Conservation (phyloP, 2,329 filamentous ascomycete genomes). For the Diaporthe nobilis region DNA sequence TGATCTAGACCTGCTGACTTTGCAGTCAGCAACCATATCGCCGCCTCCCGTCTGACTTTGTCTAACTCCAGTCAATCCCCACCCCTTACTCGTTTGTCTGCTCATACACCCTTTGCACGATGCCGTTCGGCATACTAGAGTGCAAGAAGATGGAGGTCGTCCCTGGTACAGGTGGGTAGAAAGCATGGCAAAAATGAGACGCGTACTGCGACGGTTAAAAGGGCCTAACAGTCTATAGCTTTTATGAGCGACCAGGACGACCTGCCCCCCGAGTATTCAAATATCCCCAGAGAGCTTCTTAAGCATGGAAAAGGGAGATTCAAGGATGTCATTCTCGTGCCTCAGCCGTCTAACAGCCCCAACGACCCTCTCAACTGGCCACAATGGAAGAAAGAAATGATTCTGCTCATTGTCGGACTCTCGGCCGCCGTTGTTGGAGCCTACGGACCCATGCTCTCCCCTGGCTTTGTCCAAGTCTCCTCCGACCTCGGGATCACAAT, state of each 20-base stretch:
- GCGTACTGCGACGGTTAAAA: too few relatives aligned
- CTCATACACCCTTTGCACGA: slow-evolving; percentile 43
- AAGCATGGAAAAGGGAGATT: slow-evolving; percentile 51
- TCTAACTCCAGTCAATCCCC: not conserved
- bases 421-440: slow-evolving; percentile 63
- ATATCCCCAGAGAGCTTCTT: slow-evolving; percentile 57
- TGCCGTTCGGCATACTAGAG: slow-evolving; percentile 65
- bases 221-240: slow-evolving; percentile 49
- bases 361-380: slow-evolving; percentile 65
- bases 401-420: slow-evolving; percentile 61
- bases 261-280: slow-evolving; percentile 60
- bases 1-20: too few relatives aligned
- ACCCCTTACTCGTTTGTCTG: too few relatives aligned
- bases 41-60: too few relatives aligned
- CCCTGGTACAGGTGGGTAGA: slow-evolving; percentile 60
- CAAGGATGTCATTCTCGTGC: slow-evolving; percentile 53
- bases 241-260: slow-evolving; percentile 62
- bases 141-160: slow-evolving; percentile 60
- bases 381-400: slow-evolving; percentile 59
- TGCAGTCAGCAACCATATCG: not conserved
- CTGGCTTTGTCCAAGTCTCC: slow-evolving; percentile 63
- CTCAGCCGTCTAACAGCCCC: slow-evolving; percentile 63
- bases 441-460: slow-evolving; percentile 65
- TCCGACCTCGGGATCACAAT: slow-evolving; percentile 59
- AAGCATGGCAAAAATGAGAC: not conserved